These are phyloP conservation scores for Fusarium goolgardi DNA, from an alignment of 2,329 filamentous ascomycete species.

Conservation along the genomic window DNA sequence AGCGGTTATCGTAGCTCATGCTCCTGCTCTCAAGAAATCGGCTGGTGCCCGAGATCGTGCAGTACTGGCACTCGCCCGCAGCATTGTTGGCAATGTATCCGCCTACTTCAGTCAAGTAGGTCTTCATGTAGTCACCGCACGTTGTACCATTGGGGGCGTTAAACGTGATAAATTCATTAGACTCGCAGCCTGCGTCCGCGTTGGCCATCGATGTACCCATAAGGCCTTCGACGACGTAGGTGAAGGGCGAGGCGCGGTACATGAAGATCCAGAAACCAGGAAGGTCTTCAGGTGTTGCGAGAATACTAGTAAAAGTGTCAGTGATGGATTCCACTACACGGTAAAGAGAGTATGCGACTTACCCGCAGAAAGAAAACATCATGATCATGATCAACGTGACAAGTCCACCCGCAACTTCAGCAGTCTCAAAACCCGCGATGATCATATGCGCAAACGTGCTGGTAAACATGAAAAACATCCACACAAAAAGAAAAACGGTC, in stretches of 20 bases:
- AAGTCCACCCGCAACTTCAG: conserved; percentile 72
- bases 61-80: conserved; percentile 58
- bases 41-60: conserved; percentile 55
- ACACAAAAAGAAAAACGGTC: conserved; percentile 72
- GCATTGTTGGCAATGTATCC: conserved; percentile 56
- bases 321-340: accelerated
- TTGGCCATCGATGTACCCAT: conserved; percentile 72
- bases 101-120: conserved; percentile 58
- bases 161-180: conserved; percentile 73
- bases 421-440: conserved; percentile 71
- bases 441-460: conserved; percentile 74
- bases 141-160: conserved; percentile 64
- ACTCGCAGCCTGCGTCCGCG: conserved; percentile 68
- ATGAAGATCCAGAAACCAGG: conserved; percentile 83
- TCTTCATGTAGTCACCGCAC: conserved; percentile 66
- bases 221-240: conserved; percentile 77
- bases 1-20: conserved; percentile 61
- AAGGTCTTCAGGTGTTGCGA: conserved; percentile 69
- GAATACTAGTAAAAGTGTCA: conserved; percentile 59
- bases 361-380: conserved; percentile 72
- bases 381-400: conserved; percentile 74
- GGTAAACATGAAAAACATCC: conserved; percentile 73
- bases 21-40: conserved; percentile 54
- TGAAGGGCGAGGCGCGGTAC: conserved; percentile 79
- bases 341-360: conserved; percentile 53